These are phyloP conservation scores for Coprinopsis cinerea DNA, from an alignment of 768 basidiomycete species.

Conservation along the genomic window DNA sequence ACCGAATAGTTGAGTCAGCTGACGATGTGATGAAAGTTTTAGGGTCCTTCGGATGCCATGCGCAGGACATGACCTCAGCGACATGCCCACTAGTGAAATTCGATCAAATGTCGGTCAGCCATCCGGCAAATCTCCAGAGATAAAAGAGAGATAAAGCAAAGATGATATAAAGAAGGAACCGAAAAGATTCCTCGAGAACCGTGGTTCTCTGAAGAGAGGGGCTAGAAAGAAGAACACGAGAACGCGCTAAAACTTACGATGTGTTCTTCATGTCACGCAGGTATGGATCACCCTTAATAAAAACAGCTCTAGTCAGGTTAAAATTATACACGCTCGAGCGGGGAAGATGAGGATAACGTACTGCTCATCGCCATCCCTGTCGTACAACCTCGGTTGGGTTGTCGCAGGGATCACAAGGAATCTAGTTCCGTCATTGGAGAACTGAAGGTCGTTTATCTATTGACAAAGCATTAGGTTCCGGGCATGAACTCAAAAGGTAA, in stretches of 20 bases:
- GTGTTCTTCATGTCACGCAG: conserved; percentile 99
- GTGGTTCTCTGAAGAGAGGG: not conserved
- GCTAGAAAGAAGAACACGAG: conserved; percentile 8
- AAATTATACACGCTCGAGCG: conserved; percentile 30
- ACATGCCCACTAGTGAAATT: conserved; percentile 83
- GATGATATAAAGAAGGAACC: conserved; percentile 2
- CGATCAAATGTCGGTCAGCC: conserved; percentile 3
- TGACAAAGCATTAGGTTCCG: not conserved
- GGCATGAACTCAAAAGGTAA: not conserved
- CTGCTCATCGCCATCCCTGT: conserved; percentile 91
- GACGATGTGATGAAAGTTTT: conserved; percentile 87
- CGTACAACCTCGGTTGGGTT: conserved; percentile 81
- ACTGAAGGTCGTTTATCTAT: conserved; percentile 89
- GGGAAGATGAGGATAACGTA: conserved; percentile 40
- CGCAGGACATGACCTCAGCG: conserved; percentile 80
- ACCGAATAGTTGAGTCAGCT: conserved; percentile 95
- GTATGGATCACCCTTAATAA: conserved; percentile 94
- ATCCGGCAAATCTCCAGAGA: no score
- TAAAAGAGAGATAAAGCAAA: no score
- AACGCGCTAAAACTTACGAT: conserved; percentile 66
- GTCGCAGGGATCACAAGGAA: conserved; percentile 89
- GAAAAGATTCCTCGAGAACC: no score
- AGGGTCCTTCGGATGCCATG: conserved; percentile 88
- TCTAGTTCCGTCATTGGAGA: conserved; percentile 79
- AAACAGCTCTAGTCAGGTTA: conserved; percentile 66